Base-by-base conservation (phyloP, 805 yeast genomes). In the Candida dajiaensis region DNA sequence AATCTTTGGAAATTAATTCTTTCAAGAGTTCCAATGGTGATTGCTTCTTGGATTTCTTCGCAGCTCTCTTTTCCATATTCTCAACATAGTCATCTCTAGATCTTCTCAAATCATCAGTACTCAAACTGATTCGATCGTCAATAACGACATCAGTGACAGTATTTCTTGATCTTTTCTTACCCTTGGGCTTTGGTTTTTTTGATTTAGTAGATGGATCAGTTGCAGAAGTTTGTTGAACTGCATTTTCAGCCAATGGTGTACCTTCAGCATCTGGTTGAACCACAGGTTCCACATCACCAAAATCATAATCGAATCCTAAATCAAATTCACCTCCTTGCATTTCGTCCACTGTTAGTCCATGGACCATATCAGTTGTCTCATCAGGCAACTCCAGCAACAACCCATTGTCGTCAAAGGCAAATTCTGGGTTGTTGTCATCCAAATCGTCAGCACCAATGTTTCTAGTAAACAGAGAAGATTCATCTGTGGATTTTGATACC, bases 401-500 rank as follows among this genome's bases (percentile, higher is more conserved):
- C 4, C 64, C 64, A 38, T 58, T 53, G n/a, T 54, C 62, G 43
- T 56, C 55, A 39, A 59, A 59, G 0, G 58, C 60, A 49, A 60
- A 59, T 31, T 55, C 53, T 2, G 58, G 59, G 20, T 50, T 55
- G 6, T 39, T 20, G 11, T 35, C 38, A 29, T 47, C 54, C 19
- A 54, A 37, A 3, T 29, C 44, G 29, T 49, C 50, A 38, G 50
- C 52, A 23, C 25, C 38, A 10, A 28, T 20, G 5, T 18, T 23
- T 21, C 40, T 47, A 2, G 41, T 38, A 1, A 48, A 49, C 19
- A 51, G 36, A 3, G 37, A 15, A 6, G 3, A 28, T 1, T 39
- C 43, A 6, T 50, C 53, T 6, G 42, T 46, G 6, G 41, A 41
- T 16, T 48, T 50, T 3, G 47, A 22, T 4, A 41, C 35, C 13